Evolutionary conservation across 2,329 filamentous ascomycete genomes (phyloP).

Genomic region (Akanthomyces uredinophilus): DNA sequence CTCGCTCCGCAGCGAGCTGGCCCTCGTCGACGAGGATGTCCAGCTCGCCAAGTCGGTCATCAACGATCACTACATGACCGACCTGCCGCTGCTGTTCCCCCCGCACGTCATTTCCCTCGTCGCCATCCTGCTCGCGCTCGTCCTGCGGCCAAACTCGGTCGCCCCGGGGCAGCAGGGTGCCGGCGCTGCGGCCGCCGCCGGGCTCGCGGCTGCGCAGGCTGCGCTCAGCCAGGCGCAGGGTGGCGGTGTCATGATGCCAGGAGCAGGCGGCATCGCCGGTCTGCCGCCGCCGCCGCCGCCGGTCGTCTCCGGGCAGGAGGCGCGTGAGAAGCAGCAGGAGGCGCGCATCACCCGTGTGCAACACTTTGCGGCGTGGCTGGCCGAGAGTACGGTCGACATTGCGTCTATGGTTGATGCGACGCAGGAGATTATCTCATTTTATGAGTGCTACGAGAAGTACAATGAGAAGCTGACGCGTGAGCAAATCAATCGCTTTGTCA

Average conservation of each 20-base stretch:
- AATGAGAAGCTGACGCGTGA: constrained; percentile 56
- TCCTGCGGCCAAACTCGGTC: constrained; percentile 58
- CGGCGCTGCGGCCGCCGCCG: constrained; percentile 32
- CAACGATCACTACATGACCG: constrained; percentile 90
- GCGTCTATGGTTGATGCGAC: constrained; percentile 81
- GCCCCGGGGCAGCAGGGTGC: constrained; percentile 25
- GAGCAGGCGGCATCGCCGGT: neutral
- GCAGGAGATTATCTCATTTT: constrained; percentile 86
- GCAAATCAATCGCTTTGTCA: constrained; percentile 55
- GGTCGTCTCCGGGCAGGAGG: constrained; percentile 22
- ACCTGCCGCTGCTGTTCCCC: constrained; percentile 77
- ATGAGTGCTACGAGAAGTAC: constrained; percentile 63
- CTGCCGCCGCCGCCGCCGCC: neutral
- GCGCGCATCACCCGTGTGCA: constrained; percentile 60
- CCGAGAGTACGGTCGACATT: constrained; percentile 81
- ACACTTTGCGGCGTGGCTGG: constrained; percentile 68
- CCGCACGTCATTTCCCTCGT: constrained; percentile 88
- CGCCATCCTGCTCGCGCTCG: constrained; percentile 77
- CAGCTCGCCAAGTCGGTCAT: constrained; percentile 75
- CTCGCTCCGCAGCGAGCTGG: constrained; percentile 63
- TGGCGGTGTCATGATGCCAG: constrained; percentile 10
- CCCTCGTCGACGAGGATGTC: constrained; percentile 71
- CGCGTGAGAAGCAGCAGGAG: constrained; percentile 47
- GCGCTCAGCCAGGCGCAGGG: constrained; percentile 44
- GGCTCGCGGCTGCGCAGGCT: constrained; percentile 46